phyloP scores from a whole-genome alignment of 2,329 filamentous ascomycete genomes.

The Fusarium sp. region DNA sequence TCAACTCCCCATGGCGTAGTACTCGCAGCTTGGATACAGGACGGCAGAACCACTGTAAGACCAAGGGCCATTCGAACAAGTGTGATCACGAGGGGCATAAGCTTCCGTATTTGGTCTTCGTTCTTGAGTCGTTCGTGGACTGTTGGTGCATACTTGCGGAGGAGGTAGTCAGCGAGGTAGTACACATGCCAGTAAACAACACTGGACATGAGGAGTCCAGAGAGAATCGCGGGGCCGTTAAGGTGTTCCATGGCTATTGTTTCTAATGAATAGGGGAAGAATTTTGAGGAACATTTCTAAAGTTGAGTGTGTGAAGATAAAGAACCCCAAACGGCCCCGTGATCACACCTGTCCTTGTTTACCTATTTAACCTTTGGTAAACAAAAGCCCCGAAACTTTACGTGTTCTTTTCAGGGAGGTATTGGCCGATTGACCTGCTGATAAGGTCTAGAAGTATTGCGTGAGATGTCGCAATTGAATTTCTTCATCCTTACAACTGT shows the following conservation, averaged over 20 bases:
- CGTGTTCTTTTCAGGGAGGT: background rate
- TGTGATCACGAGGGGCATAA: slow-evolving; percentile 31
- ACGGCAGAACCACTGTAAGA: slow-evolving; percentile 35
- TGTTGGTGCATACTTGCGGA: slow-evolving; percentile 17
- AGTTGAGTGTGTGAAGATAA: background rate
- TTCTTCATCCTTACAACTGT: background rate
- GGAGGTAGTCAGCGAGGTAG: slow-evolving; percentile 10
- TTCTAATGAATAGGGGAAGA: background rate
- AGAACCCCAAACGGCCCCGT: background rate
- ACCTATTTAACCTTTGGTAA: slow-evolving; percentile 1
- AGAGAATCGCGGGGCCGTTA: slow-evolving; percentile 32
- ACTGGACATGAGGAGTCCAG: slow-evolving; percentile 26
- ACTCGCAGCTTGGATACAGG: slow-evolving; percentile 28
- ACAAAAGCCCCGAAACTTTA: background rate
- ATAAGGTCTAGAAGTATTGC: background rate
- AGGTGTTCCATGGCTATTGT: slow-evolving; percentile 8
- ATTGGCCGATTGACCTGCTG: background rate
- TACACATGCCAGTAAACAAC: slow-evolving; percentile 38
- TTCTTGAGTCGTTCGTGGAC: slow-evolving; percentile 21
- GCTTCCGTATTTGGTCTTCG: slow-evolving; percentile 22
- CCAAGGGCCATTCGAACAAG: slow-evolving; percentile 43
- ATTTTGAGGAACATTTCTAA: background rate
- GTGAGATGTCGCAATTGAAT: background rate
- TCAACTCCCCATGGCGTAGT: slow-evolving; percentile 38
- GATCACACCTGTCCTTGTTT: background rate